phyloP scores from a whole-genome alignment of 768 basidiomycete species.

The Amylocystis lapponica region DNA sequence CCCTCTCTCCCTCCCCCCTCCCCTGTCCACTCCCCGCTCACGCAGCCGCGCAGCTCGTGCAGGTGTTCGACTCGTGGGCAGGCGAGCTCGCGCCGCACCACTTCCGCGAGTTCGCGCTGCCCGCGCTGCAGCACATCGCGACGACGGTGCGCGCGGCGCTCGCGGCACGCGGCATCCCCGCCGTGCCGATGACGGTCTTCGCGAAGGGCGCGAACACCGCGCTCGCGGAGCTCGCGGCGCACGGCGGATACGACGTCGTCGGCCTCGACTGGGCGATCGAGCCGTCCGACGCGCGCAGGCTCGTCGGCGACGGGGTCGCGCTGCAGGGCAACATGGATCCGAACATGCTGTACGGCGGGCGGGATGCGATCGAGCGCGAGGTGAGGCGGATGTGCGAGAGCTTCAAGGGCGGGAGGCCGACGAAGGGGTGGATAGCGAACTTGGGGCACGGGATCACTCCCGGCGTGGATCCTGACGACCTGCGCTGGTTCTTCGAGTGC shows the following conservation, averaged over 20 bases:
- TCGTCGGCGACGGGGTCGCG: slow-evolving; percentile 57
- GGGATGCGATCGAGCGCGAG: slow-evolving; percentile 77
- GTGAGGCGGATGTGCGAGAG: slow-evolving; percentile 77
- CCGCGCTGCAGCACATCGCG: slow-evolving; percentile 70
- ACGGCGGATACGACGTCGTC: slow-evolving; percentile 78
- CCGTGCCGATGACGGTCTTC: slow-evolving; percentile 84
- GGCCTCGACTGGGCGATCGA: slow-evolving; percentile 91
- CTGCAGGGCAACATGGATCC: slow-evolving; percentile 97
- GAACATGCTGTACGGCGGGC: slow-evolving; percentile 76
- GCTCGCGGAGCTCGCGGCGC: slow-evolving; percentile 50
- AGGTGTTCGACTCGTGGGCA: slow-evolving; percentile 97
- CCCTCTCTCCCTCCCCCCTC: slow-evolving; percentile 1
- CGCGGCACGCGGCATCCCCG: slow-evolving; percentile 42
- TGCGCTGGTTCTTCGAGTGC: slow-evolving; percentile 88
- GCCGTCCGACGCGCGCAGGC: slow-evolving; percentile 58
- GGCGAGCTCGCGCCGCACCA: slow-evolving; percentile 88
- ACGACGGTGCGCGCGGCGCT: slow-evolving; percentile 59
- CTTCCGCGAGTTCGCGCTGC: slow-evolving; percentile 79
- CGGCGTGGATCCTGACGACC: slow-evolving; percentile 88
- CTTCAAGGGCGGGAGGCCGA: slow-evolving; percentile 53
- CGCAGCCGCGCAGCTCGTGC: slow-evolving; percentile 60
- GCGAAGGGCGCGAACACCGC: slow-evolving; percentile 89
- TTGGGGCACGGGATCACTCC: slow-evolving; percentile 97
- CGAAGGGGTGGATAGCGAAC: slow-evolving; percentile 91
- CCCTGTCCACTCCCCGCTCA: background rate